Evolutionary conservation across 768 basidiomycete genomes (phyloP), one percentile per base, ranked within the genome.

Genomic region (Tubosaeta sp.): DNA sequence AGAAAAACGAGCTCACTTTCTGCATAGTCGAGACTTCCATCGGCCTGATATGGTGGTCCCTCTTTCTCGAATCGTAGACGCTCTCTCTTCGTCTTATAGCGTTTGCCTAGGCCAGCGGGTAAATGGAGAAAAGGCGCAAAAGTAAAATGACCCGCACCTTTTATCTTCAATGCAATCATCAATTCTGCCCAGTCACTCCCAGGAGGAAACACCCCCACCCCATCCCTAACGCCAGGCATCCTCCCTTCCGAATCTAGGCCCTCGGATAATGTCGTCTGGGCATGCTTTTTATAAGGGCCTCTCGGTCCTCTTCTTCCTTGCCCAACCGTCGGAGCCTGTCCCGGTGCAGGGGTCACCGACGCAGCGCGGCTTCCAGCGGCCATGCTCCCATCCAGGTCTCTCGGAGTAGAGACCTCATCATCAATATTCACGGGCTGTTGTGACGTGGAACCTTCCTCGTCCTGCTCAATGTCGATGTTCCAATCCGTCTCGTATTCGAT

Each of bases 401-500:
- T 76, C 7, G 73, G 73, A 11, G 77, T 74, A 0, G 66, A 70
- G 8, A 55, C 54, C 27, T 61, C 58, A 29, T 81, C 72, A 1
- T 75, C 73, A 35, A 73, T 64, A 9, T 66, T 69, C 52, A 71
- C 32, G 52, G 39, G 59, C 3, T 24, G 49, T 16, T 63, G 63
- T 8, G 59, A 54, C 1, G 67, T 38, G 7, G 49, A 58, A 3
- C 57, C 62, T 3, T 69, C 72, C 10, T 74, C 85, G 35, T 86
- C 87, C 31, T 77, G 79, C 59, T 87, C 87, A 9, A 86, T 72
- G 46, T 91, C 87, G 51, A 90, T 84, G 58, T 87, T 89, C 87
- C 87, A 90, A 63, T 89, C 85, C 1, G 84, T 82, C 69, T 90
- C 87, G 62, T 84, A 86, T 49, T 90, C 87, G 51, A 90, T 87